phyloP scores from a whole-genome alignment of 2,329 filamentous ascomycete species.

The Aspergillus novoparasiticus region DNA sequence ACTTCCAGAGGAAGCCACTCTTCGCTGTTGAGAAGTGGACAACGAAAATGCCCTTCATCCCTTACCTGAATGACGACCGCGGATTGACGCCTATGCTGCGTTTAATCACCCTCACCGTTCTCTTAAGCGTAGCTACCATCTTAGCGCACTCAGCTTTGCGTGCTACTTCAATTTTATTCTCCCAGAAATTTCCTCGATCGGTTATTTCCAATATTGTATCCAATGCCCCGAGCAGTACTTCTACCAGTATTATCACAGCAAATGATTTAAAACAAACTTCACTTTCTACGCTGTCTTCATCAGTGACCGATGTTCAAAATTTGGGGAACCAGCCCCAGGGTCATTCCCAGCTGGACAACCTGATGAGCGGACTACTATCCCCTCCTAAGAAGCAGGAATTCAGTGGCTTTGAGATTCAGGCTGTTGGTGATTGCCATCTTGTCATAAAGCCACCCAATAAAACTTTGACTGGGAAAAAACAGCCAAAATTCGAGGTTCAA shows the following conservation, averaged over 20 bases:
- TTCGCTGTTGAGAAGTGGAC: constrained; percentile 29
- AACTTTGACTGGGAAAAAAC: constrained; percentile 46
- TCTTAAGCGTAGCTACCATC: constrained; percentile 32
- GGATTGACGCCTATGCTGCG: constrained; percentile 31
- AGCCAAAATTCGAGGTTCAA: constrained; percentile 52
- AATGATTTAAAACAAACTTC: constrained; percentile 25
- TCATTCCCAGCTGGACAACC: constrained; percentile 28
- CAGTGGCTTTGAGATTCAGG: constrained; percentile 54
- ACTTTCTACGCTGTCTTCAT: constrained; percentile 26
- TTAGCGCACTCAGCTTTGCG: constrained; percentile 36
- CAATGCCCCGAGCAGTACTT: constrained; percentile 16
- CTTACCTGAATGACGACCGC: constrained; percentile 23
- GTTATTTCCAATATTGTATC: constrained; percentile 24
- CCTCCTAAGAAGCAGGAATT: constrained; percentile 27
- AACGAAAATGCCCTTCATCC: constrained; percentile 25
- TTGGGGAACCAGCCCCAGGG: constrained; percentile 18
- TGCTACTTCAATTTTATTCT: constrained; percentile 25
- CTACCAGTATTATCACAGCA: constrained; percentile 25
- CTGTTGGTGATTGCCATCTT: constrained; percentile 57
- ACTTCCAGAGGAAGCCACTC: constrained; percentile 15
- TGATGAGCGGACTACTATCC: constrained; percentile 28
- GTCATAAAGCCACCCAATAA: constrained; percentile 53
- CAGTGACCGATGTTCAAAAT: constrained; percentile 21
- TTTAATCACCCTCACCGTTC: constrained; percentile 29
- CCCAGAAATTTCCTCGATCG: constrained; percentile 29